phyloP scores from a whole-genome alignment of 2,329 filamentous ascomycete species.

The Cryphonectria naterciae region DNA sequence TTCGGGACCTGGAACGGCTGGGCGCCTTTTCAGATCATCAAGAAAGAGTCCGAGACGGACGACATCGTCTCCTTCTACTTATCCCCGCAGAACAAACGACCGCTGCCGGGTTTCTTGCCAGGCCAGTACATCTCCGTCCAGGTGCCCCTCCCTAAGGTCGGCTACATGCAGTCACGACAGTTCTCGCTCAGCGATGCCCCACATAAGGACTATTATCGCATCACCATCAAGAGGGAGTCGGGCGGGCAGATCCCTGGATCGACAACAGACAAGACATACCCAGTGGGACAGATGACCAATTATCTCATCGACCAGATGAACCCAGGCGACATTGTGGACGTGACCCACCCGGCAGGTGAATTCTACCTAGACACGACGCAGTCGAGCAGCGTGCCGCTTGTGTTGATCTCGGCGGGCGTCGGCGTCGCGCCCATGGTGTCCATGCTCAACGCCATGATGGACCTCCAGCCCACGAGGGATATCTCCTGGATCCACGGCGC shows the following conservation, averaged over 20 bases:
- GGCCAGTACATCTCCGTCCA: constrained; percentile 75
- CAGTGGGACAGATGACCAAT: constrained; percentile 68
- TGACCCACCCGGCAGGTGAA: constrained; percentile 70
- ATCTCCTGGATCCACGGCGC: constrained; percentile 65
- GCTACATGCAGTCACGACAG: constrained; percentile 68
- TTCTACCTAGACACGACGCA: constrained; percentile 57
- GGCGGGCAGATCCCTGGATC: constrained; percentile 51
- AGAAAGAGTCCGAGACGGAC: constrained; percentile 68
- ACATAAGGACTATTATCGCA: constrained; percentile 65
- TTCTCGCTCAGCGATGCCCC: constrained; percentile 74
- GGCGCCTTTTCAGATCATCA: constrained; percentile 67
- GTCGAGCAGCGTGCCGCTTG: constrained; percentile 51
- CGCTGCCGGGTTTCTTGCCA: constrained; percentile 66
- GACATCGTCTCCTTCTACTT: constrained; percentile 75
- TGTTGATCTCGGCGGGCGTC: constrained; percentile 65
- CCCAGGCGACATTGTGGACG: constrained; percentile 64
- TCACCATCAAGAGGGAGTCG: constrained; percentile 71
- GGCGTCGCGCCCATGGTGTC: constrained; percentile 64
- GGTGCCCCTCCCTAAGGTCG: constrained; percentile 58
- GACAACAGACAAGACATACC: background rate
- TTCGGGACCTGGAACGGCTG: constrained; percentile 68
- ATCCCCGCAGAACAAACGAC: constrained; percentile 61
- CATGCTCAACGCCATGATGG: constrained; percentile 60
- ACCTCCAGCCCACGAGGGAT: constrained; percentile 49
- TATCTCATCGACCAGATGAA: constrained; percentile 65